Percentiles rank a stretch among this genome's conserved stretches.
phyloP scores from a whole-genome alignment of 2,329 filamentous ascomycete genomes.

The Nannizziopsis barbatae region DNA sequence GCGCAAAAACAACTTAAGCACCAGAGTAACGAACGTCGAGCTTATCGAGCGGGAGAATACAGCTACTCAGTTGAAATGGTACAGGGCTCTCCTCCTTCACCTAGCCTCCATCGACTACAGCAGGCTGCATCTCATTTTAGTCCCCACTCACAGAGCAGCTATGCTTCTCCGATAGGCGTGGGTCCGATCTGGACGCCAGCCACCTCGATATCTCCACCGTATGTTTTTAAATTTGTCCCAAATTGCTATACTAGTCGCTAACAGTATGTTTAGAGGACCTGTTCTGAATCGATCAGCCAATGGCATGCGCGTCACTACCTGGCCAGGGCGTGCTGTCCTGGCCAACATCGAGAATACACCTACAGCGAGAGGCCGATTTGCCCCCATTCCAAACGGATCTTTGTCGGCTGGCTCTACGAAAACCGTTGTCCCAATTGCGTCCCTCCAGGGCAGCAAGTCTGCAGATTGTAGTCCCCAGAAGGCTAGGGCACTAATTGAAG shows the following conservation, averaged over 20 bases:
- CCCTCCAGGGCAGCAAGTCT: constrained; percentile 24
- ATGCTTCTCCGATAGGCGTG: constrained; percentile 33
- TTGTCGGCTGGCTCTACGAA: constrained; percentile 29
- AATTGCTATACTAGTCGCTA: constrained; percentile 16
- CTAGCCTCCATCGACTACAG: constrained; percentile 32
- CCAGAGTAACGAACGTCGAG: constrained; percentile 84
- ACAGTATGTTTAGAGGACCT: constrained; percentile 27
- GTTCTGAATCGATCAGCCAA: constrained; percentile 30
- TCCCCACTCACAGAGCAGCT: constrained; percentile 34
- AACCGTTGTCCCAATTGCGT: constrained; percentile 25
- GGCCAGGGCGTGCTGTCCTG: constrained; percentile 30
- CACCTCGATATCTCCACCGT: constrained; percentile 40
- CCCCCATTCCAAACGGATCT: constrained; percentile 21
- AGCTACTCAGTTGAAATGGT: constrained; percentile 47
- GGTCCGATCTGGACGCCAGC: constrained; percentile 38
- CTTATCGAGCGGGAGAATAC: constrained; percentile 94
- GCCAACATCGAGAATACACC: constrained; percentile 33
- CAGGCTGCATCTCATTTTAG: constrained; percentile 32
- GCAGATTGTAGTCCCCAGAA: constrained; percentile 34
- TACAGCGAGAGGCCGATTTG: constrained; percentile 23
- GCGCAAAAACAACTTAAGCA: constrained; percentile 95
- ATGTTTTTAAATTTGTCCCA: constrained; percentile 20
- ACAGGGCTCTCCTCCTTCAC: constrained; percentile 35
- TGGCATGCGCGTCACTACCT: constrained; percentile 27
- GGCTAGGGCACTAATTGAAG: constrained; percentile 23